Base-by-base conservation (phyloP, 1,284 basidiomycete species). In the Cryptococcus sp. region DNA sequence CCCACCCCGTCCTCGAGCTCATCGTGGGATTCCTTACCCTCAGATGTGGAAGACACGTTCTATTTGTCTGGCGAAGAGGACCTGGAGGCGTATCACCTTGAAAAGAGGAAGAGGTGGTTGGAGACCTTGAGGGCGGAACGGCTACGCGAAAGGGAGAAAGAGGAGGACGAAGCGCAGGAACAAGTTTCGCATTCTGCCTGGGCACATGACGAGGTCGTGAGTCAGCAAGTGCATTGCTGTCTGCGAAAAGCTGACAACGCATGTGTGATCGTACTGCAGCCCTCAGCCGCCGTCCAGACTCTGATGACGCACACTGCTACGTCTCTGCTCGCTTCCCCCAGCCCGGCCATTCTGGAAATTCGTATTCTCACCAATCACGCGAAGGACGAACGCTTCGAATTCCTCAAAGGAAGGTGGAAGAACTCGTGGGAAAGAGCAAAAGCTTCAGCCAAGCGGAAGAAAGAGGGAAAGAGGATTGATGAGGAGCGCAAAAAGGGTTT, bases 351-450 rank as follows among this genome's bases (percentile, higher is more conserved):
- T 61, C 81, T 93, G 16, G 90, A 92, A 75, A 86, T 91, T 83
- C 85, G 90, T n/a, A 93, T 94, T 60, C 79, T 93, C 5, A 86
- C 91, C 5, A 91, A 93, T 66, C 85, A 93, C 67, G 86, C 89
- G 0, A 79, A 57, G 72, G 63, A 91, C 86, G 71, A 80, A 69
- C 66, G 84, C 1, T 93, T 94, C 69, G 84, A 86, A 0, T 94
- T 93, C 72, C 76, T 94, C 40, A 83, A 85, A 19, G 90, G 90
- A 1, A 80, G 88, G 30, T 92, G 87, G 85, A 81, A 81, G 49
- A 75, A 79, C 2, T 80, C 82, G 3, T 93, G 91, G 91, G 64
- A 68, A 16, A 60, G 57, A n/a, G 51, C 60, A 23, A 65, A 67
- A 42, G 57, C 40, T 16, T 56, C 65, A 10, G 49, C 63, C 25